Evolutionary conservation across 352 stramenopile genomes (phyloP), one percentile per base, ranked within the genome.

Genomic region (Phytopythium aichiense): DNA sequence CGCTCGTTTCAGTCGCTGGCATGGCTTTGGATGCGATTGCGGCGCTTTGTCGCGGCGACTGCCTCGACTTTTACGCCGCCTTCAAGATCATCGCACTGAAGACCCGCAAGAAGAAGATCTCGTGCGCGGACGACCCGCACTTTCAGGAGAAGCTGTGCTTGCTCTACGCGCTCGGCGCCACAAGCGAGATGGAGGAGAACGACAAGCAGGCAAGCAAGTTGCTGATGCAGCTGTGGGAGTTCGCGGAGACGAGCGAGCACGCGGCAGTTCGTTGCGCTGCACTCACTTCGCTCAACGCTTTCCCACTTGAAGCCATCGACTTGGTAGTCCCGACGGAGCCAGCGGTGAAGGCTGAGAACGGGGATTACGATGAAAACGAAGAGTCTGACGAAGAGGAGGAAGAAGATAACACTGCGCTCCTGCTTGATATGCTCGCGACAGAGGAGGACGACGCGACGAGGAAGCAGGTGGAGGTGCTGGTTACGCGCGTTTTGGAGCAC

Each of bases 21-120:
- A 88, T 92, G 79, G 83, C 83, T 0, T 65, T 94, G 31, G 71
- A 84, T 37, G 84, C 81, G 6, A 81, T 92, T 40, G 67, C 71
- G 11, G 58, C 72, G 20, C 63, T 94, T 33, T 91, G 83, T 62
- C 53, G 61, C 20, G 74, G 61, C 12, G 83, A 92, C 53, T 89
- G 79, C 38, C 68, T 94, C 51, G 85, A 94, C 65, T 89, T 89
- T 51, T 87, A 85, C 56, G 79, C 84, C 0, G 80, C 72, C 9
- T 80, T 89, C 64, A 94, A 92, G 72, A 91, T 88, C 37, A 75
- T 94, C 31, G 42, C 76, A 4, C 64, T 76, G 38, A 94, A 91
- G 60, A 67, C 88, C 54, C 74, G 73, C 33, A 91, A 92, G 61
- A 79, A 81, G 31, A 88, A 81, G 54, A 67, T 94, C 4, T 48